Base-by-base conservation (phyloP, 306 rosid species). In the Abrus pulchellus region DNA sequence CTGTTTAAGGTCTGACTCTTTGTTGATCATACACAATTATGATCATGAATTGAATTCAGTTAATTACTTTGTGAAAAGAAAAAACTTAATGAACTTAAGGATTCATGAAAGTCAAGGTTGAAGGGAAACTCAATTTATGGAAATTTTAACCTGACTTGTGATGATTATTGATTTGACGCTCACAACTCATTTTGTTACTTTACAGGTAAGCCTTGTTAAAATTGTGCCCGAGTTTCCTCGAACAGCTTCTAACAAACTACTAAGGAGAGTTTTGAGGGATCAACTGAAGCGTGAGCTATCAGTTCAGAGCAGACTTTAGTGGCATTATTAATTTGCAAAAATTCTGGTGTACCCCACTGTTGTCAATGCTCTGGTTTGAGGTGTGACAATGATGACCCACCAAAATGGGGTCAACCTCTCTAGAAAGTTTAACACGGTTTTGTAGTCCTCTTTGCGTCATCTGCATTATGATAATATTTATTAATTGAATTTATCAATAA, bases 231-330 rank as follows among this genome's bases (percentile, higher is more conserved):
- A 82, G 55, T 95, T 95, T 65, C 99, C 99, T 67, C 88, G 94
- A 77, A 95, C 94, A 5, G 91, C 94, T 72, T 90, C 99, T 9
- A 93, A 93, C 85, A 95, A 95, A 91, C 56, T 95, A 73, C 74
- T 90, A 4, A 88, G 99, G 82, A 90, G 99, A 87, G 93, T 93
- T 78, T 43, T 93, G 86, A 93, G 98, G 75, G 94, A 91, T 72
- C 98, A 91, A 84, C 79, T 93, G 83, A 95, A 90, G 87, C 86
- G 33, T 9, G 96, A 91, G 78, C 85, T 89, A 38, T 86, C 88
- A 57, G 74, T 79, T 76, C 85, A 72, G 60, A 93, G 98, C 81
- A 85, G 82, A 79, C 87, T 94, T 47, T 94, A 94, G 86, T 3
- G 50, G 69, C 53, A 60, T 52, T 1, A 27, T 74, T 74, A 34